These are phyloP conservation scores for Candida smagusa DNA, from an alignment of 1,139 yeast genomes.

Conservation along the genomic window DNA sequence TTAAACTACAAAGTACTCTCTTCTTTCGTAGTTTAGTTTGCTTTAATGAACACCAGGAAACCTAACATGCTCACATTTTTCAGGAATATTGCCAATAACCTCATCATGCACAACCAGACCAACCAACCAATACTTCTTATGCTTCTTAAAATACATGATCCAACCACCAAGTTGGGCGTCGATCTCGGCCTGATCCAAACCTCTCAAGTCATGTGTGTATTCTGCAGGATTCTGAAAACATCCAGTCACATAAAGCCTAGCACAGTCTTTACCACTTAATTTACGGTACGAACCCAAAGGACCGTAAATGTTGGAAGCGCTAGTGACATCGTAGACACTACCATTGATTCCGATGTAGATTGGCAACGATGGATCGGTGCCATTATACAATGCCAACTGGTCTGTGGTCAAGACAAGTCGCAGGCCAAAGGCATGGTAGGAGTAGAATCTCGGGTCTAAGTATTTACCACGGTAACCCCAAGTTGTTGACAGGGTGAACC, in stretches of 20 bases:
- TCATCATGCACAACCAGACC: conserved; percentile 50
- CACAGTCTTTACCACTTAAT: conserved; percentile 68
- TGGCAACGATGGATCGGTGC: conserved; percentile 48
- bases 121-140: conserved; percentile 58
- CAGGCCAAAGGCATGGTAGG: conserved; percentile 5
- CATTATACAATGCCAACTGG: conserved; percentile 53
- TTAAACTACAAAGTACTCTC: no score
- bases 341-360: conserved; percentile 67
- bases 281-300: conserved; percentile 60
- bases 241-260: conserved; percentile 76
- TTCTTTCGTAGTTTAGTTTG: no score
- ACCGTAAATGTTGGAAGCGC: conserved; percentile 56
- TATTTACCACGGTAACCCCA: conserved; percentile 58
- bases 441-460: conserved; percentile 42
- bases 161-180: conserved; percentile 36
- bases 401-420: conserved; percentile 36
- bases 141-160: conserved; percentile 50
- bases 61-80: conserved; percentile 28
- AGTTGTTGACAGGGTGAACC: conserved; percentile 45
- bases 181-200: conserved; percentile 41
- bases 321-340: conserved; percentile 65
- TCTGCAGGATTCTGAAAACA: conserved; percentile 59
- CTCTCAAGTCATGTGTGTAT: conserved; percentile 68
- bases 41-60: no score
- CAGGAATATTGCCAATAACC: conserved; percentile 34